Conservation (phyloP, 192 early-diverging fungal genomes). For the Coemansia sp. region DNA sequence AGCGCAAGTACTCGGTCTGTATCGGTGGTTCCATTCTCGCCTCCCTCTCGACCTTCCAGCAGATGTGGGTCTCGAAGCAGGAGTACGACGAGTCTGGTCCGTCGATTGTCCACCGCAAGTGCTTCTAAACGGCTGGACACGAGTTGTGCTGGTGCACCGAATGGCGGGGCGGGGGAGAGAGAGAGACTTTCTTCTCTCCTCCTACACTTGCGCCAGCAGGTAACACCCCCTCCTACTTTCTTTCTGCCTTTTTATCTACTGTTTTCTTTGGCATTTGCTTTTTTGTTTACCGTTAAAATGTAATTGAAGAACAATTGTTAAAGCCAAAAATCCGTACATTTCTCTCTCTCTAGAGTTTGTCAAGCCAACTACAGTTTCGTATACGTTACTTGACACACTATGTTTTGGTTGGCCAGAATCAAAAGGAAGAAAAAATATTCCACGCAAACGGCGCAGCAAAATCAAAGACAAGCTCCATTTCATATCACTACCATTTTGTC, state of each 20-base stretch:
- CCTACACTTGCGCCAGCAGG: background rate
- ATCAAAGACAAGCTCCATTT: background rate
- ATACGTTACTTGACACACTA: too few relatives aligned
- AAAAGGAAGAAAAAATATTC: background rate
- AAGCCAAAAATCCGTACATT: slow-evolving; percentile 1
- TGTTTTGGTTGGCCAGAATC: too few relatives aligned
- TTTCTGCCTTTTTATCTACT: background rate
- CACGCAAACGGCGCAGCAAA: background rate
- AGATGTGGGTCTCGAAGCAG: slow-evolving; percentile 98
- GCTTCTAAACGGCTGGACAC: slow-evolving; percentile 66
- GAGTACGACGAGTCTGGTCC: slow-evolving; percentile 99
- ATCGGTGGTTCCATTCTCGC: slow-evolving; percentile 98
- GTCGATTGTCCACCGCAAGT: slow-evolving; percentile 98
- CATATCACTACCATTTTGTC: too few relatives aligned
- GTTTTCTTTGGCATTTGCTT: background rate
- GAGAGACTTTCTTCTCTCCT: slow-evolving; percentile 9
- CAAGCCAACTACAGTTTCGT: too few relatives aligned
- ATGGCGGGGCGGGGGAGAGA: background rate
- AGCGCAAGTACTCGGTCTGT: slow-evolving; percentile 99
- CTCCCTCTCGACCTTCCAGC: slow-evolving; percentile 97
- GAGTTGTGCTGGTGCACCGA: background rate
- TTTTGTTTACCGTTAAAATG: background rate
- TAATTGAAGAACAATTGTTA: background rate
- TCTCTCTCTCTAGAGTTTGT: background rate
- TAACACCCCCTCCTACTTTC: background rate